Base-by-base conservation (phyloP, 495 filamentous ascomycete species). In the Trichoderma virens region DNA sequence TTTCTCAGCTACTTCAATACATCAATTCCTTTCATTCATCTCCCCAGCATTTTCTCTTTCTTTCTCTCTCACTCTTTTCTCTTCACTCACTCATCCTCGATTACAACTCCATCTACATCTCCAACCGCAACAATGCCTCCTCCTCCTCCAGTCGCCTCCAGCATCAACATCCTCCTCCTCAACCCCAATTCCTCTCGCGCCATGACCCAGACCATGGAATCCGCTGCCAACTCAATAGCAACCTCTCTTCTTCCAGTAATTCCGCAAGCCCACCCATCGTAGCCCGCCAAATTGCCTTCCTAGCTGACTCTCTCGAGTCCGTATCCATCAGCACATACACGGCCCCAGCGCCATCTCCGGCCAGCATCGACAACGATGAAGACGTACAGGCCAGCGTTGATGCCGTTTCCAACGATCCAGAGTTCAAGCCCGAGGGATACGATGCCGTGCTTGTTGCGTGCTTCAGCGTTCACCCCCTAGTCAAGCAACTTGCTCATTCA, bases 391-490 rank as follows among this genome's bases (percentile, higher is more conserved):
- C 73, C 31, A 85, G 81, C 67, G 71, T 78, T 18, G 67, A 78
- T 1, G 79, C 85, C 64, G 88, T 89, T 59, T 76, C 85, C 56
- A 71, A 77, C 3, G 76, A 85, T 64, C 73, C 93, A 2, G 32
- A 63, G 4, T 23, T 18, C 5, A 43, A 45, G 0, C 27, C 39
- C 41, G 64, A 76, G 5, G 56, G 80, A 62, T 85, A 90, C 73
- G 86, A 94, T 69, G 93, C 82, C 25, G 89, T 93, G 66, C 78
- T 97, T 0, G 80, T 98, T 1, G 91, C 91, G 45, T 98, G 93
- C 78, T 98, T 90, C 75, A 93, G 89, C 68, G 84, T 86, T 2
- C 94, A 97, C 68, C 91, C 92, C 0, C 84, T 97, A 4, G 89
- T 96, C 11, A 69, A 80, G 18, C 66, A 74, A 59, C 64, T 69